These are phyloP conservation scores for Aureobasidium sp. DNA, from an alignment of 2,329 filamentous ascomycete species.

Conservation along the genomic window DNA sequence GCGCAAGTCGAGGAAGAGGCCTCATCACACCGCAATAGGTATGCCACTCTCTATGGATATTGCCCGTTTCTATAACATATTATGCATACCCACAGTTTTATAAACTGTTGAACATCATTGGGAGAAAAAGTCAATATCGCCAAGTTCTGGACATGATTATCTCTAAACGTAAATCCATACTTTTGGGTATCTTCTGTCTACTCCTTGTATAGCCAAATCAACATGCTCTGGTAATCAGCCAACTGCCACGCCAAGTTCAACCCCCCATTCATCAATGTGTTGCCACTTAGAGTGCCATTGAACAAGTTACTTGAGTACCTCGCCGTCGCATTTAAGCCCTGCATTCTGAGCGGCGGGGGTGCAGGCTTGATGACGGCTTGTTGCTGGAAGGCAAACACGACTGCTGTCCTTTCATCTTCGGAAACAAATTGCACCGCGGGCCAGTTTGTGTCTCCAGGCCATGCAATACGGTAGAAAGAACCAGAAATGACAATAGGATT, in stretches of 20 bases:
- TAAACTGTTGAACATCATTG: too few species aligned
- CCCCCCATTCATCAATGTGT: constrained; percentile 57
- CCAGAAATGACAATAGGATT: constrained; percentile 55
- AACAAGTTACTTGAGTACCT: constrained; percentile 47
- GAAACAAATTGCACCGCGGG: constrained; percentile 56
- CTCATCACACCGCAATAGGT: too few species aligned
- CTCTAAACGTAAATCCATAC: too few species aligned
- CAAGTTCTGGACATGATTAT: too few species aligned
- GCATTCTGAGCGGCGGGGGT: constrained; percentile 46
- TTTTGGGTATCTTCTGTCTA: constrained; percentile 16
- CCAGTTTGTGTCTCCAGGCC: constrained; percentile 55
- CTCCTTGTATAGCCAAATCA: constrained; percentile 49
- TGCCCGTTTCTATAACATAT: too few species aligned
- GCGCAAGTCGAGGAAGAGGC: too few species aligned
- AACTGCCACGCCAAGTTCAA: constrained; percentile 45
- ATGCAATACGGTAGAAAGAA: constrained; percentile 52
- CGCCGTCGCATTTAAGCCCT: constrained; percentile 50
- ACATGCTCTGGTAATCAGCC: constrained; percentile 51
- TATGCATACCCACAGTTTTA: too few species aligned
- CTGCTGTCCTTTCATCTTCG: constrained; percentile 42
- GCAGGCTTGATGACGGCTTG: constrained; percentile 47
- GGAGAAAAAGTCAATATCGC: too few species aligned
- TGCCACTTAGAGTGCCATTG: constrained; percentile 48
- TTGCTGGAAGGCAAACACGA: constrained; percentile 57
- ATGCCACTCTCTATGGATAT: too few species aligned